Percentiles rank a stretch among this genome's conserved stretches.
phyloP scores from a whole-genome alignment of 768 basidiomycete species.

The Amanita thiersii region DNA sequence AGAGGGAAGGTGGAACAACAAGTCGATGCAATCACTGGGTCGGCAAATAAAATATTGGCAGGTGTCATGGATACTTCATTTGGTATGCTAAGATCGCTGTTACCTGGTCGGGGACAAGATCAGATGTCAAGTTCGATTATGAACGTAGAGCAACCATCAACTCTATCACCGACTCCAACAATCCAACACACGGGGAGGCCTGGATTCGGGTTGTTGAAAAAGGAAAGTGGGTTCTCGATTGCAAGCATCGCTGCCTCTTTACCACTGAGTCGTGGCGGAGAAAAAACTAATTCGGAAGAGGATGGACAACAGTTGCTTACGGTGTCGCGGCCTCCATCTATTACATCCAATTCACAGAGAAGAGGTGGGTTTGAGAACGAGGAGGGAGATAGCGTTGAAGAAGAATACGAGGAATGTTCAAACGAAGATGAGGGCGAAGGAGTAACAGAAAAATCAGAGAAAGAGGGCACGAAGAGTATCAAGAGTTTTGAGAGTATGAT shows the following conservation, averaged over 20 bases:
- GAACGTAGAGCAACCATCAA: slow-evolving; percentile 10
- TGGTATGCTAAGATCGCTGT: slow-evolving; percentile 73
- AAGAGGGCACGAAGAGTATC: slow-evolving; percentile 64
- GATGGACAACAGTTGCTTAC: slow-evolving; percentile 38
- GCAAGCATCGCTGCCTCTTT: slow-evolving; percentile 63
- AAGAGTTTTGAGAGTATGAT: slow-evolving; percentile 86
- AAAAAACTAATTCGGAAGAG: too few relatives aligned
- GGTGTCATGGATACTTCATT: slow-evolving; percentile 91
- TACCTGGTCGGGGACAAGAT: slow-evolving; percentile 35
- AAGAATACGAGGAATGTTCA: slow-evolving; percentile 27
- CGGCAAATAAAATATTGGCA: slow-evolving; percentile 75
- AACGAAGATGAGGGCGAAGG: slow-evolving; percentile 23
- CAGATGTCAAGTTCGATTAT: slow-evolving; percentile 10
- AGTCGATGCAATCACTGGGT: slow-evolving; percentile 72
- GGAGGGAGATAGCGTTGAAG: slow-evolving; percentile 27
- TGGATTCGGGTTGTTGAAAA: slow-evolving; percentile 60
- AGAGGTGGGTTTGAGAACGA: slow-evolving; percentile 31
- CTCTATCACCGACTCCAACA: slow-evolving; percentile 20
- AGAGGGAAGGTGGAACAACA: slow-evolving; percentile 71
- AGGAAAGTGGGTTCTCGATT: slow-evolving; percentile 79
- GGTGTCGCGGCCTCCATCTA: slow-evolving; percentile 34
- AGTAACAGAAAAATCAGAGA: background rate
- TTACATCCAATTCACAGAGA: slow-evolving; percentile 32
- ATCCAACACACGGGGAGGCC: slow-evolving; percentile 36
- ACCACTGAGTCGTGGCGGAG: slow-evolving; percentile 33